Evolutionary conservation across 495 filamentous ascomycete genomes (phyloP).

Genomic region (Penicillium angulare): DNA sequence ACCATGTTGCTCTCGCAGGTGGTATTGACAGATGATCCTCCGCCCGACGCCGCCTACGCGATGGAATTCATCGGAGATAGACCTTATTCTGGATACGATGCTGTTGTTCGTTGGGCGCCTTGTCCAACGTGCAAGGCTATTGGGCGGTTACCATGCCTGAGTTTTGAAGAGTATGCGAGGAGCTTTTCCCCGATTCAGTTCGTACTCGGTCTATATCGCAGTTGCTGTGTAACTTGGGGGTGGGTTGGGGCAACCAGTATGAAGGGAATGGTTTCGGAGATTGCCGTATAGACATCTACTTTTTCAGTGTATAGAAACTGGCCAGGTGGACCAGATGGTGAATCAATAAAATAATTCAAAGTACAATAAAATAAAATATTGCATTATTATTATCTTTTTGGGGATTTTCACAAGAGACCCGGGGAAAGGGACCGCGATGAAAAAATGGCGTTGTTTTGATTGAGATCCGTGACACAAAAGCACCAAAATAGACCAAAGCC

Average conservation of each 20-base stretch:
- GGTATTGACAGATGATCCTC: background rate
- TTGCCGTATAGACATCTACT: no score
- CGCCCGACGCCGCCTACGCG: no score
- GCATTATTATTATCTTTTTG: no score
- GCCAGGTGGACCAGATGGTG: no score
- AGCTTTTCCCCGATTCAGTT: conserved; percentile 17
- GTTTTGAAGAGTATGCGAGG: conserved; percentile 13
- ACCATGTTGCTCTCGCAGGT: conserved; percentile 10
- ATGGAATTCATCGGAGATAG: conserved; percentile 4
- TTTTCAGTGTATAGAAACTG: no score
- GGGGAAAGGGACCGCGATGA: background rate
- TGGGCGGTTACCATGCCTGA: no score
- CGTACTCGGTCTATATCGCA: conserved; percentile 23
- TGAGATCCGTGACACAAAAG: background rate
- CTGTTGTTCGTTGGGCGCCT: conserved; percentile 14
- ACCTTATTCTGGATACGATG: background rate
- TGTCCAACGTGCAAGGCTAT: conserved; percentile 15
- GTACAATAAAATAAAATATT: no score
- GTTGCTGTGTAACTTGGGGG: conserved; percentile 20
- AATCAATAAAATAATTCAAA: background rate
- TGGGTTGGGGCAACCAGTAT: conserved; percentile 3
- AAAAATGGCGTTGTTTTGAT: background rate
- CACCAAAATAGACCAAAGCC: conserved; percentile 5
- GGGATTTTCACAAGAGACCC: background rate
- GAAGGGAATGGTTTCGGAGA: conserved; percentile 18